Percentiles rank a stretch among this genome's conserved stretches.
These are phyloP conservation scores for Blumeriella jaapii DNA, from an alignment of 2,329 filamentous ascomycete genomes.

Conservation along the genomic window DNA sequence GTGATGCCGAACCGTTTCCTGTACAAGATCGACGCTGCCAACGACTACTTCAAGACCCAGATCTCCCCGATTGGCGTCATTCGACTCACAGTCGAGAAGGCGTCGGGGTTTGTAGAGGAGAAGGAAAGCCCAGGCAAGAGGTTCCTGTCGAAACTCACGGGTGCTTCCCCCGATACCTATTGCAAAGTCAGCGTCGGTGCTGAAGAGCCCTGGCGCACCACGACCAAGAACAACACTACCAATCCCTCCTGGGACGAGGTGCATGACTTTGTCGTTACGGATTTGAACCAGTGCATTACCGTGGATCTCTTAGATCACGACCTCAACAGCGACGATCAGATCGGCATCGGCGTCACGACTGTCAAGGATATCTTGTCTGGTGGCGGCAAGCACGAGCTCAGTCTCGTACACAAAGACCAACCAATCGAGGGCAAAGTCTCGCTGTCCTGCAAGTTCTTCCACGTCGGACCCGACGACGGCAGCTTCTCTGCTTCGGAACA, in stretches of 20 bases:
- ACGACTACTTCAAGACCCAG: slow-evolving; percentile 12
- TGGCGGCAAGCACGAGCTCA: slow-evolving; percentile 8
- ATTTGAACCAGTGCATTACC: slow-evolving; percentile 10
- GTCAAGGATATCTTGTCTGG: slow-evolving; percentile 7
- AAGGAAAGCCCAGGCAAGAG: slow-evolving; percentile 3
- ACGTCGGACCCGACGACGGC: slow-evolving; percentile 3
- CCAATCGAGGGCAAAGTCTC: slow-evolving; percentile 4
- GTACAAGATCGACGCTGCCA: slow-evolving; percentile 9
- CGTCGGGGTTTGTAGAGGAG: slow-evolving; percentile 6
- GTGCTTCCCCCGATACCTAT: slow-evolving; percentile 7
- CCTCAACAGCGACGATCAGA: slow-evolving; percentile 6
- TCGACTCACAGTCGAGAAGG: slow-evolving; percentile 9
- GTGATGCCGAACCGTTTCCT: slow-evolving; percentile 9
- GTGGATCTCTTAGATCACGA: slow-evolving; percentile 8
- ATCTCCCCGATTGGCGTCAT: slow-evolving; percentile 6
- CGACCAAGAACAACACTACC: slow-evolving; percentile 8
- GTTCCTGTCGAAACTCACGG: slow-evolving; percentile 9
- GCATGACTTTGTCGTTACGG: slow-evolving; percentile 10
- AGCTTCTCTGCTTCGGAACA: slow-evolving; percentile 8
- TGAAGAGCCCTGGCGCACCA: slow-evolving; percentile 7
- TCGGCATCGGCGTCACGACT: slow-evolving; percentile 10
- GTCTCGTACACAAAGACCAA: slow-evolving; percentile 7
- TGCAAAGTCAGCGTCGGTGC: slow-evolving; percentile 7
- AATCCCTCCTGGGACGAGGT: slow-evolving; percentile 7
- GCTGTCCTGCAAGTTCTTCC: slow-evolving; percentile 7